Base-by-base conservation (phyloP, 1,284 basidiomycete species). In the Boletus semigastroideus region DNA sequence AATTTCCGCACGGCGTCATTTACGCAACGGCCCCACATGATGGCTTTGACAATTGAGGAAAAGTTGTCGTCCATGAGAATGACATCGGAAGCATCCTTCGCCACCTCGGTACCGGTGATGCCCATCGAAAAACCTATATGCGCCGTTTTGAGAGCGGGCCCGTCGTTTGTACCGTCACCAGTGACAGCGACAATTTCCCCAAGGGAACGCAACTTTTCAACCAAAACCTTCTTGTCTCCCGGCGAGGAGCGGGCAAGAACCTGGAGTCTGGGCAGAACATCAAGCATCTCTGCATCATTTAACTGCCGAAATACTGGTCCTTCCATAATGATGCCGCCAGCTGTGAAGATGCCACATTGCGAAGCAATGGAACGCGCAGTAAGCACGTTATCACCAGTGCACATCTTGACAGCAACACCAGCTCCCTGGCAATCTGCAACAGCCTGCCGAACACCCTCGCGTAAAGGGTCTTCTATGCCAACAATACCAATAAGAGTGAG, bases 61-160 rank as follows among this genome's bases (percentile, higher is more conserved):
- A 99, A 98, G 70, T 98, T 97, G 74, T 98, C 96, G 67, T 94
- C 90, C 94, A 98, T 97, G 44, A 99, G 83, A 62, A 99, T 96
- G 65, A 99, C 98, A 67, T 99, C 97, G 10, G 94, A 98, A 2
- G 97, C 97, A 72, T 98, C 95, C 74, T 99, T 98, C 48, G 97
- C 97, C 20, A 99, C 94, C 69, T 99, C 97, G 2, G 97, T 99
- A 36, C 97, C 97, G 38, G 95, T 87, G 60, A 99, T 94, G 68
- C 97, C 97, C 97, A 99, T 99, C 14, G 92, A 93, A 74, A 96
- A 97, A 38, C 94, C 94, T 41, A 97, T 92, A 60, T 96, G 80
- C 30, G 94, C 92, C 4, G 92, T 90, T 78, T 97, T 98, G 62
- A 98, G 83, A 11, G 96, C 95, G 36, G 96, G 95, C 0, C 94